phyloP scores from a whole-genome alignment of 106 monocot species.

The Gastrodia elata region DNA sequence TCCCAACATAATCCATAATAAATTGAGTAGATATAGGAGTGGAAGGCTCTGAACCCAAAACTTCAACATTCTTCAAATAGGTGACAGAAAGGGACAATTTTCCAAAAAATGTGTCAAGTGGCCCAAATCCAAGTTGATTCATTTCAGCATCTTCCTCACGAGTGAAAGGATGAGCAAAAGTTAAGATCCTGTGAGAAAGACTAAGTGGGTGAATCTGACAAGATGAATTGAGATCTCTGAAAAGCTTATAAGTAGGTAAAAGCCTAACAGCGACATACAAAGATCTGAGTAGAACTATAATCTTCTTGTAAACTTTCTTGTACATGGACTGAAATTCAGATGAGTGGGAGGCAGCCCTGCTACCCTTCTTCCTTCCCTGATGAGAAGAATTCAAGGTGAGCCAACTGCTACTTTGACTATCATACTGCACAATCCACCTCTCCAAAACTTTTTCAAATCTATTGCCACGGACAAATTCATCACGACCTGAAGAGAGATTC shows the following conservation, averaged over 20 bases:
- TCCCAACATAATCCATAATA: constrained; percentile 86
- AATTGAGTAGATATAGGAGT: constrained; percentile 41
- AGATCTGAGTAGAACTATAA: constrained; percentile 63
- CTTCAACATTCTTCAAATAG: constrained; percentile 41
- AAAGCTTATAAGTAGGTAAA: constrained; percentile 73
- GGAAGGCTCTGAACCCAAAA: constrained; percentile 37
- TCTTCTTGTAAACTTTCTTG: constrained; percentile 41
- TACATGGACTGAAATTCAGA: constrained; percentile 32
- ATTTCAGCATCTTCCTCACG: constrained; percentile 60
- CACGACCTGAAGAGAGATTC: constrained; percentile 3
- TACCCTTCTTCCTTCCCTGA: constrained; percentile 17
- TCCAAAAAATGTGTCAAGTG: constrained; percentile 69
- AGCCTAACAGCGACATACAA: constrained; percentile 61
- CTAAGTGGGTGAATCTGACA: constrained; percentile 39
- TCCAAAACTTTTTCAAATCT: constrained; percentile 41
- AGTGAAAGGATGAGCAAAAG: constrained; percentile 64
- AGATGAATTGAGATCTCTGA: constrained; percentile 48
- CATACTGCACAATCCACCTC: constrained; percentile 61
- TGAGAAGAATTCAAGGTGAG: constrained; percentile 3
- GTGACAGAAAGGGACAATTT: constrained; percentile 53
- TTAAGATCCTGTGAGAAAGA: constrained; percentile 68
- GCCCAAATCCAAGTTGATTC: constrained; percentile 46
- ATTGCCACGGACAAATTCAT: constrained; percentile 8
- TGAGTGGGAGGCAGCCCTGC: constrained; percentile 17
- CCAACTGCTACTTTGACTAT: constrained; percentile 15